A percentile compares a stretch with the other conserved stretches of the same genome.
Evolutionary conservation across 2,329 filamentous ascomycete genomes (phyloP).

Genomic region (Fusarium hainanense): DNA sequence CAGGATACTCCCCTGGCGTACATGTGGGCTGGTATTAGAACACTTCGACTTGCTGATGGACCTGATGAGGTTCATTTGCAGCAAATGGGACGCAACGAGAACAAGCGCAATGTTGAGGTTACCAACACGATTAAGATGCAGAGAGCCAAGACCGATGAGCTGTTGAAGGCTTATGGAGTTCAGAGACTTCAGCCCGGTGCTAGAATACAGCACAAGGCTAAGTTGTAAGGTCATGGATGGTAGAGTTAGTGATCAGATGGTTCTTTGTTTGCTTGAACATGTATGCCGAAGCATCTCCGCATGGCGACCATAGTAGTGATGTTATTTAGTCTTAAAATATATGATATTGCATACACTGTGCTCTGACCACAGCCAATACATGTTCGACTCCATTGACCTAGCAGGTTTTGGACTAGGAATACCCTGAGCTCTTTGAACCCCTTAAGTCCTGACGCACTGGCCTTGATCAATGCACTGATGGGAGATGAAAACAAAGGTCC

Average conservation of each 20-base stretch:
- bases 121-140: constrained; percentile 72
- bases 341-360: constrained; percentile 1
- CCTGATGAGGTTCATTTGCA: constrained; percentile 95
- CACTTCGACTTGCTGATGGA: constrained; percentile 88
- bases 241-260: constrained; percentile 7
- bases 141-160: constrained; percentile 70
- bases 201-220: constrained; percentile 59
- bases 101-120: constrained; percentile 72
- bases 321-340: background rate
- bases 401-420: background rate
- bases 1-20: constrained; percentile 93
- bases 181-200: constrained; percentile 61
- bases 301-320: background rate
- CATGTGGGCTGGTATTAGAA: constrained; percentile 84
- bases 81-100: constrained; percentile 85
- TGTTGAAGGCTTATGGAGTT: constrained; percentile 70
- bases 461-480: background rate
- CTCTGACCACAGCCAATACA: background rate
- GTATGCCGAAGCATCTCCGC: background rate
- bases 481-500: background rate
- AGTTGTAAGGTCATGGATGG: constrained; percentile 54
- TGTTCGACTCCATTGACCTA: background rate
- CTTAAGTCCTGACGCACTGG: background rate
- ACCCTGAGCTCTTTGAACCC: background rate
- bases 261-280: constrained; percentile 8